phyloP scores from a whole-genome alignment of 768 basidiomycete genomes.

The Cyathus striatus region DNA sequence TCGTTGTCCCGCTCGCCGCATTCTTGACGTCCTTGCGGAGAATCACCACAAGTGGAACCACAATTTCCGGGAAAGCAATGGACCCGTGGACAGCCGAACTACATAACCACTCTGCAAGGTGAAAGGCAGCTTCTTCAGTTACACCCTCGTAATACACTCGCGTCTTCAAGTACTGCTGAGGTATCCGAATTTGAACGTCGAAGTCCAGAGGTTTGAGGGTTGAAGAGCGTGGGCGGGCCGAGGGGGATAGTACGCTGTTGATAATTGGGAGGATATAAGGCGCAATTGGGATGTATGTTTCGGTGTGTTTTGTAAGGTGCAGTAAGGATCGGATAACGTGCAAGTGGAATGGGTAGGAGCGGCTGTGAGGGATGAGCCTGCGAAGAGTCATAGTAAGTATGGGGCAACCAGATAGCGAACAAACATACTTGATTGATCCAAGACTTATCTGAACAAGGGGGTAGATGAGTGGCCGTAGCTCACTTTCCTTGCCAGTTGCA shows the following conservation, averaged over 20 bases:
- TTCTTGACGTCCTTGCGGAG: conserved; percentile 76
- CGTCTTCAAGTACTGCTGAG: conserved; percentile 85
- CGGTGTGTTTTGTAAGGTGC: conserved; percentile 78
- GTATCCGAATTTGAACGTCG: conserved; percentile 80
- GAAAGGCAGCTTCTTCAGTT: conserved; percentile 74
- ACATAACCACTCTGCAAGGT: conserved; percentile 80
- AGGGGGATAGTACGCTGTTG: conserved; percentile 61
- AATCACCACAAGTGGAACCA: conserved; percentile 69
- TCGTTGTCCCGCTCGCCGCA: conserved; percentile 31
- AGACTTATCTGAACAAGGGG: conserved; percentile 93
- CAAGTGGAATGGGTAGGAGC: conserved; percentile 93
- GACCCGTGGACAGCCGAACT: conserved; percentile 68
- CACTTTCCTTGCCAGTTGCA: conserved; percentile 59
- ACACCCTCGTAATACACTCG: conserved; percentile 80
- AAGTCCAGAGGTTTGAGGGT: conserved; percentile 88
- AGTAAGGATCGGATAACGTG: conserved; percentile 87
- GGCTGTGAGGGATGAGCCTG: conserved; percentile 87
- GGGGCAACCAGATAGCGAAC: conserved; percentile 3
- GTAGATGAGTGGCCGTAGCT: conserved; percentile 85
- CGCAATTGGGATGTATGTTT: conserved; percentile 82
- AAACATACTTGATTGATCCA: conserved; percentile 83
- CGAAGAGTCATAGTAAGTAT: conserved; percentile 29
- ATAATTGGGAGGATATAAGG: conserved; percentile 87
- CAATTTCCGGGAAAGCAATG: conserved; percentile 91
- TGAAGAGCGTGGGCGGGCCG: conserved; percentile 73